Conservation (phyloP, 352 stramenopile species). For the Peronosclerospora sorghi region DNA sequence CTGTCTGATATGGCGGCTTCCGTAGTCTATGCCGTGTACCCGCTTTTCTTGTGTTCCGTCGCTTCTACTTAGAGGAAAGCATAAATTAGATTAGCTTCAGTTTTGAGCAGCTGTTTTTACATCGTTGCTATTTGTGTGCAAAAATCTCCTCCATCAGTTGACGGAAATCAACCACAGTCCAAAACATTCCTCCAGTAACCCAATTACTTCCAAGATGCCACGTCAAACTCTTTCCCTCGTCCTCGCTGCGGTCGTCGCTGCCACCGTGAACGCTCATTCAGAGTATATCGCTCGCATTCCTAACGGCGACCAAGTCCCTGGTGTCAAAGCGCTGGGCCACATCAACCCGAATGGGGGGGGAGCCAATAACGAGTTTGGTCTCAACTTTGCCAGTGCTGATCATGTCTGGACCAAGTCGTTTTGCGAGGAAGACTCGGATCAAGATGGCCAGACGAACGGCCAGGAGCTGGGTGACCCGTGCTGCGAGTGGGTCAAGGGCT, state of each 20-base stretch:
- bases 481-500: slow-evolving; percentile 43
- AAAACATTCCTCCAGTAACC: background rate
- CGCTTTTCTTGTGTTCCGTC: too few relatives aligned
- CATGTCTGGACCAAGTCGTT: slow-evolving; percentile 28
- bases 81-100: too few relatives aligned
- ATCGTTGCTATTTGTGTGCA: too few relatives aligned
- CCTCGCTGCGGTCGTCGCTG: slow-evolving; percentile 6
- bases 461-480: slow-evolving; percentile 77
- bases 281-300: slow-evolving; percentile 18
- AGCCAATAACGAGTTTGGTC: slow-evolving; percentile 19
- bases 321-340: slow-evolving; percentile 28
- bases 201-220: slow-evolving; percentile 1
- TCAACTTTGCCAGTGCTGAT: slow-evolving; percentile 1
- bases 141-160: too few relatives aligned
- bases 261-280: slow-evolving; percentile 11
- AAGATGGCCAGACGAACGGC: slow-evolving; percentile 74
- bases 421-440: slow-evolving; percentile 70
- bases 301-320: slow-evolving; percentile 22
- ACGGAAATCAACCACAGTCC: too few relatives aligned
- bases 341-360: slow-evolving; percentile 17
- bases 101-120: too few relatives aligned
- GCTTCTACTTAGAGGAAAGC: too few relatives aligned
- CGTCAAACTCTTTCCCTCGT: slow-evolving; percentile 9
- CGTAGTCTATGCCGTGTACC: too few relatives aligned
- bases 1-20: too few relatives aligned